These are phyloP conservation scores for Fusarium verrucosum DNA, from an alignment of 2,329 filamentous ascomycete species.

Conservation along the genomic window DNA sequence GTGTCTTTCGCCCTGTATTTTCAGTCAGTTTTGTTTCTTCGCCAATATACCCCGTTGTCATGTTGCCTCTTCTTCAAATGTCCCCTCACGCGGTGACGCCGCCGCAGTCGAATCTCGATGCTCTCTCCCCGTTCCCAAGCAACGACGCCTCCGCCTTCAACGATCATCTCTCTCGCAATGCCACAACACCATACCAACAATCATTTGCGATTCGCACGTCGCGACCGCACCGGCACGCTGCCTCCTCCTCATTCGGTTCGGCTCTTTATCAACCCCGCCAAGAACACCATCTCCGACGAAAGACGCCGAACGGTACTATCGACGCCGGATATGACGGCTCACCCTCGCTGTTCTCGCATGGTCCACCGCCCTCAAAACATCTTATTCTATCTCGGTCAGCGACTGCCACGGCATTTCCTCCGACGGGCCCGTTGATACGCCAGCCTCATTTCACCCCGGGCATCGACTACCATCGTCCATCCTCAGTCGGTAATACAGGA, in stretches of 20 bases:
- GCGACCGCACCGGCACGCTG: conserved; percentile 39
- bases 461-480: conserved; percentile 19
- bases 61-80: conserved; percentile 63
- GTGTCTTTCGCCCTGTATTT: conserved; percentile 44
- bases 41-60: conserved; percentile 47
- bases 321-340: conserved; percentile 92
- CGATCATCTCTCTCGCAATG: conserved; percentile 45
- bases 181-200: conserved; percentile 37
- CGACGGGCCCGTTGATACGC: conserved; percentile 15
- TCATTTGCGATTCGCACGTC: conserved; percentile 49
- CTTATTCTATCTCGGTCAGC: conserved; percentile 73
- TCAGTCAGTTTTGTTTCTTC: conserved; percentile 38
- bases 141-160: conserved; percentile 30
- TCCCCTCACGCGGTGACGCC: conserved; percentile 61
- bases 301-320: conserved; percentile 93
- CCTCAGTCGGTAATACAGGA: conserved; percentile 20
- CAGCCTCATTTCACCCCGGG: conserved; percentile 24
- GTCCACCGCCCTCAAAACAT: conserved; percentile 83
- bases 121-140: conserved; percentile 41
- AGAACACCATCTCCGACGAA: conserved; percentile 86
- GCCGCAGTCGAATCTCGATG: conserved; percentile 52
- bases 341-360: conserved; percentile 74
- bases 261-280: conserved; percentile 46
- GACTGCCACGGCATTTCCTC: conserved; percentile 31
- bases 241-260: conserved; percentile 16